Evolutionary conservation across 2,329 filamentous ascomycete species (phyloP), one percentile per base, ranked within the genome.

Genomic region (Curvularia spicifera): DNA sequence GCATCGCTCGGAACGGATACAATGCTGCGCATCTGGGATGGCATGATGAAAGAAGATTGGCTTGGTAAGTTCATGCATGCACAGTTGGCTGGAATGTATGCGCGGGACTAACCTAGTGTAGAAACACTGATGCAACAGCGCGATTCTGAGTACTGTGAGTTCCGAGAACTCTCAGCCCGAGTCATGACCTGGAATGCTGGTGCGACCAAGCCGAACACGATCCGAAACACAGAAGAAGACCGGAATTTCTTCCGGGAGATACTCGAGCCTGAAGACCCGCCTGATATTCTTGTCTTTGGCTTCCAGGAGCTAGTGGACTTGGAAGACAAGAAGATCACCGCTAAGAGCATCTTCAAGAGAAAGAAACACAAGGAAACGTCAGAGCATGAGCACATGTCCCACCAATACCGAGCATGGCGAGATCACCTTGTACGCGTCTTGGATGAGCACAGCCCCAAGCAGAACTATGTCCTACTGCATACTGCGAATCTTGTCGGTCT

Each of bases 281-380:
- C 95, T 0, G 95, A 98, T 67, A 93, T 99, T 49, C 79, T 98
- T 2, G 86, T 98, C 0, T 99, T 99, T 81, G 94, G 93, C 1
- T 99, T 99, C 76, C 95, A 99, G 76, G 95, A 99, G 77, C 84
- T 99, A n/a, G 95, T 99, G 4, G 95, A 99, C 72, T 82, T 99
- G 7, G 95, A 99, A 76, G 91, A 99, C 79, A 98, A 98, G 80
- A 96, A 93, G 66, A 90, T 96, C 50, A 98, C 94, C 22, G 95
- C 95, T n/a, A 97, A 95, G 79, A 92, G 91, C 54, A 88, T 98
- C 67, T 89, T 98, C 74, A 95, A 87, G 70, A 85, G 85, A 59
- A 83, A 81, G 67, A 85, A 93, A 72, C 91, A 90, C 67, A 95
- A 95, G 76, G 96, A 97, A 73, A 87, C 89, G 10, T 87, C 89